Evolutionary conservation across 257 asterid species (phyloP).

Genomic region (Verbena officinalis): DNA sequence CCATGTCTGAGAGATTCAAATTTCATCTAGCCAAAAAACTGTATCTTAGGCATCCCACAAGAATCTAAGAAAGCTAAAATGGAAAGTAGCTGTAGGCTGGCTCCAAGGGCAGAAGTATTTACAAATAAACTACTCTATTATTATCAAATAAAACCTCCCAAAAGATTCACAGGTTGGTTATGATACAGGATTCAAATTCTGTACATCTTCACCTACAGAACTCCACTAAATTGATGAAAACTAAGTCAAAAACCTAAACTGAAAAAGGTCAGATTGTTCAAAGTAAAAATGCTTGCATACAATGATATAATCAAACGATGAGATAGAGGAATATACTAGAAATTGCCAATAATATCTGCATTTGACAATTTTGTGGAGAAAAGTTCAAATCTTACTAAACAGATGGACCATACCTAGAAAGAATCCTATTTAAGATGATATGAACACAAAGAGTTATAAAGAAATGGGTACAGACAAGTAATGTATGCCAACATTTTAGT

Average conservation of each 20-base stretch:
- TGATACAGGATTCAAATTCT: neutral
- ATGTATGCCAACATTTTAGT: neutral
- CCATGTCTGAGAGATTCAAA: neutral
- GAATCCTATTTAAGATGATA: neutral
- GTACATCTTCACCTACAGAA: constrained; percentile 2
- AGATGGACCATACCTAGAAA: constrained; percentile 5
- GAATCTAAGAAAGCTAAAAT: neutral
- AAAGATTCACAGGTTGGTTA: neutral
- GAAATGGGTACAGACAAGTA: neutral
- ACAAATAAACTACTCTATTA: neutral
- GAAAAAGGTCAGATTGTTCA: too few relatives aligned
- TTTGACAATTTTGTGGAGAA: neutral
- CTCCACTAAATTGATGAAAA: neutral
- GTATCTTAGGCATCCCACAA: neutral
- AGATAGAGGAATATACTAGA: neutral
- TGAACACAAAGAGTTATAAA: neutral
- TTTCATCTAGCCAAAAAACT: neutral
- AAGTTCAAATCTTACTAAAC: constrained; percentile 9
- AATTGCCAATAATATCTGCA: neutral
- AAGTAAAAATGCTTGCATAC: neutral
- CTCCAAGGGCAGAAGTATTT: too few relatives aligned
- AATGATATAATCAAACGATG: constrained; percentile 17
- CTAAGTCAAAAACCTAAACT: neutral
- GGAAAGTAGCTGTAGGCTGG: too few relatives aligned
- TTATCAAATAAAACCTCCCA: neutral